Conservation (phyloP, 768 basidiomycete genomes). For the Multifurca ochricompacta region DNA sequence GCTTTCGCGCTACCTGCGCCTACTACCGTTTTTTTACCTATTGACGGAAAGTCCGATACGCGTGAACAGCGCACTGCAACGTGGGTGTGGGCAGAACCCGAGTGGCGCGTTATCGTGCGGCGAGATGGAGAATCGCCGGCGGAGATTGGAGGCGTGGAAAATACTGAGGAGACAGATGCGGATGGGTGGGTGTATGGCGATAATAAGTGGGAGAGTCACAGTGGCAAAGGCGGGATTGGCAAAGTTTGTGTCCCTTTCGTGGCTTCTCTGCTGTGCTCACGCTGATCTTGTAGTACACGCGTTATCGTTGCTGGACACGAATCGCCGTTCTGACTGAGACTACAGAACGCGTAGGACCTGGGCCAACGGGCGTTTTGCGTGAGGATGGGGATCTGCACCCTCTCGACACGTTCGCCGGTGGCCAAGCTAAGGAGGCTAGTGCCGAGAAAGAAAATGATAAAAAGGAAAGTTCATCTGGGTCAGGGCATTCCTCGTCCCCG, state of each 20-base stretch:
- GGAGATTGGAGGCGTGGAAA: conserved; percentile 28
- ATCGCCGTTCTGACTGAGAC: conserved; percentile 71
- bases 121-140: conserved; percentile 40
- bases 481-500: neutral
- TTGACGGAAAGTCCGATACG: conserved; percentile 29
- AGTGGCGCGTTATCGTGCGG: conserved; percentile 74
- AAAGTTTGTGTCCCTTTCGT: conserved; percentile 42
- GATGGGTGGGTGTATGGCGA: conserved; percentile 94
- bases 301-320: conserved; percentile 80
- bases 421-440: neutral
- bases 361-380: conserved; percentile 25
- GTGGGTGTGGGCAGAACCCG: conserved; percentile 88
- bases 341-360: conserved; percentile 44
- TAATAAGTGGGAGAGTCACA: conserved; percentile 87
- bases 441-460: conserved; percentile 1
- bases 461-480: neutral
- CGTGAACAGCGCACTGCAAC: conserved; percentile 62
- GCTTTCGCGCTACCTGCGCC: conserved; percentile 60
- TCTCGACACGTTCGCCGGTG: neutral
- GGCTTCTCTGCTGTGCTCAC: neutral
- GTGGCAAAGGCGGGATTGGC: conserved; percentile 74
- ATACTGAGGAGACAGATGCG: conserved; percentile 58
- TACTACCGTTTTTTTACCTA: conserved; percentile 48
- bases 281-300: conserved; percentile 53
- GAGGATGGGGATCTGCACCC: conserved; percentile 16